A percentile compares a stretch with the other conserved stretches of the same genome.
phyloP scores from a whole-genome alignment of 2,329 filamentous ascomycete species.

The Paraphaeosphaeria minitans region DNA sequence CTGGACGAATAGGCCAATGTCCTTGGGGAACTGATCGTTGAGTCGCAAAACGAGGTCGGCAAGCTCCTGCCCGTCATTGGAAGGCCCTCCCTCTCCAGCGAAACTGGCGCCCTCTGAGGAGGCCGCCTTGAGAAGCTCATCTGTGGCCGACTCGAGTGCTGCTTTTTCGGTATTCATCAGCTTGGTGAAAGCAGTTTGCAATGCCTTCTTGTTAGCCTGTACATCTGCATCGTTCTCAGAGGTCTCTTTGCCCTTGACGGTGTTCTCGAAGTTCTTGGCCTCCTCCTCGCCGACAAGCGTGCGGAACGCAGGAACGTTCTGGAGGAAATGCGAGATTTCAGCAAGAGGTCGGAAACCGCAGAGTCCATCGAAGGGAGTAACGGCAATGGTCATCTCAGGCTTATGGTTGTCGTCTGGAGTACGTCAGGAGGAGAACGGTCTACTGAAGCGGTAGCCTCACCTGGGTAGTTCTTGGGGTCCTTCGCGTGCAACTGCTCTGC shows the following conservation, averaged over 20 bases:
- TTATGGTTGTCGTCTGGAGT: conserved; percentile 93
- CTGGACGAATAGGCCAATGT: conserved; percentile 91
- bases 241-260: conserved; percentile 59
- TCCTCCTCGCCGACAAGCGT: conserved; percentile 55
- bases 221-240: conserved; percentile 53
- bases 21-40: conserved; percentile 79
- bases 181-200: conserved; percentile 75
- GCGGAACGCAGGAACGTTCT: conserved; percentile 61
- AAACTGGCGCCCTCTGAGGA: conserved; percentile 72
- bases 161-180: conserved; percentile 79
- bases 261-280: conserved; percentile 52
- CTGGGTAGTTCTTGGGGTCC: conserved; percentile 91
- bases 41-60: conserved; percentile 78
- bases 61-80: conserved; percentile 71
- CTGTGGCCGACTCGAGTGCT: conserved; percentile 66
- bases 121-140: conserved; percentile 73
- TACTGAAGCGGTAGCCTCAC: conserved; percentile 38
- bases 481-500: conserved; percentile 84
- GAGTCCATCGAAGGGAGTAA: conserved; percentile 93
- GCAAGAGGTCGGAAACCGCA: conserved; percentile 90
- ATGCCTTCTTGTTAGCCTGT: conserved; percentile 72
- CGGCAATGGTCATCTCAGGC: conserved; percentile 98
- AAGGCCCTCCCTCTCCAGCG: conserved; percentile 71
- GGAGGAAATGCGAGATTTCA: conserved; percentile 86
- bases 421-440: conserved; percentile 15